A percentile compares a stretch with the other conserved stretches of the same genome.
phyloP scores from a whole-genome alignment of 495 filamentous ascomycete species.

The Aspergillus ostianus region DNA sequence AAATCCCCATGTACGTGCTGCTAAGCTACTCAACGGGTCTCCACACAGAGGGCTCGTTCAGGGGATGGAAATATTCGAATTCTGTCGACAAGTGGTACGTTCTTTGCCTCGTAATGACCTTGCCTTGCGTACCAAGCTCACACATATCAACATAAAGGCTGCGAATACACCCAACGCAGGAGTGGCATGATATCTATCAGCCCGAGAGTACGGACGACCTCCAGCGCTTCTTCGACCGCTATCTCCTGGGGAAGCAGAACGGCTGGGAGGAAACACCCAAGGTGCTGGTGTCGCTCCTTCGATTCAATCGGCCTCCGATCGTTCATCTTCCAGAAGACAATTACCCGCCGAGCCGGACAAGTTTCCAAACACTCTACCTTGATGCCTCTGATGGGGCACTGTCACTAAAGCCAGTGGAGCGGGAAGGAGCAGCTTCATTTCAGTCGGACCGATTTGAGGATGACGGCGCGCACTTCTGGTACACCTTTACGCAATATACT shows the following conservation, averaged over 20 bases:
- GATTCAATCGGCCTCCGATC: constrained; percentile 12
- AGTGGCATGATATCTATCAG: constrained; percentile 22
- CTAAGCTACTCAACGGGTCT: constrained; percentile 17
- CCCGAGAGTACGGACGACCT: constrained; percentile 14
- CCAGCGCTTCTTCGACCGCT: constrained; percentile 30
- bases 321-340: constrained; percentile 12
- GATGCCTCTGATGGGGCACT: constrained; percentile 5
- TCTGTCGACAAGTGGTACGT: constrained; percentile 11
- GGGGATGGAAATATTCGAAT: background rate
- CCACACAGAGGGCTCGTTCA: background rate
- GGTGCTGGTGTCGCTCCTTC: constrained; percentile 25
- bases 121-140: no score
- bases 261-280: constrained; percentile 34
- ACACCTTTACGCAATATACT: constrained; percentile 24
- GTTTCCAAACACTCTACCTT: constrained; percentile 18
- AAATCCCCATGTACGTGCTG: constrained; percentile 24
- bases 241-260: constrained; percentile 30
- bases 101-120: background rate
- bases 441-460: constrained; percentile 20
- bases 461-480: constrained; percentile 19
- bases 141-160: no score
- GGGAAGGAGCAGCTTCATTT: constrained; percentile 13
- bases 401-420: background rate
- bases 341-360: constrained; percentile 16
- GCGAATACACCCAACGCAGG: constrained; percentile 22